phyloP scores from a whole-genome alignment of 495 filamentous ascomycete genomes.

The Talaromyces liani region DNA sequence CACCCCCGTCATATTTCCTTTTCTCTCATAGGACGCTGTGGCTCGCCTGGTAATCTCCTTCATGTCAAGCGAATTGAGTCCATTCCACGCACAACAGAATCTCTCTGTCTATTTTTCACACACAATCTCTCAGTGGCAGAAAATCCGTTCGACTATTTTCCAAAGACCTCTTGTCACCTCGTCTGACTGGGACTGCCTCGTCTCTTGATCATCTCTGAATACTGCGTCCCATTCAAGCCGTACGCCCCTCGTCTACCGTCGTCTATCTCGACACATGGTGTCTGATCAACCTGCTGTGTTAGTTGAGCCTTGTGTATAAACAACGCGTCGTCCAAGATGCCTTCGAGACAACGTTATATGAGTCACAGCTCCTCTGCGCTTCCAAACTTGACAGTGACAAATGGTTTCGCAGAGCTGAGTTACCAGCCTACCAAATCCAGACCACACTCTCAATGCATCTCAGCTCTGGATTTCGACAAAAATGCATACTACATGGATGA shows the following conservation, averaged over 20 bases:
- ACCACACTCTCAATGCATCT: not conserved
- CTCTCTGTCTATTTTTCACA: not conserved
- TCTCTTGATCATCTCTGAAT: not conserved
- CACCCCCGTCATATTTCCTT: not conserved
- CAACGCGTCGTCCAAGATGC: not conserved
- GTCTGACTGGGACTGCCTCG: not conserved
- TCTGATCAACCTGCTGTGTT: not conserved
- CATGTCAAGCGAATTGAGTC: not conserved
- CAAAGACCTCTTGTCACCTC: not conserved
- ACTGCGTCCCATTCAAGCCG: not conserved
- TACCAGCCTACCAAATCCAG: not conserved
- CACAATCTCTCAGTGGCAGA: not conserved
- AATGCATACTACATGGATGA: not conserved
- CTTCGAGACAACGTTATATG: not conserved
- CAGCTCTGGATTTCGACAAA: not conserved
- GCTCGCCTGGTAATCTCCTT: not conserved
- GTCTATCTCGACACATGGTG: not conserved
- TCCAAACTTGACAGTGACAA: not conserved
- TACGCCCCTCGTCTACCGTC: not conserved
- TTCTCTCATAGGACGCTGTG: not conserved
- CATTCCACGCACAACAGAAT: not conserved
- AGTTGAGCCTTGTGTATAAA: not conserved
- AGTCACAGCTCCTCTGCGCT: slow-evolving; percentile 3
- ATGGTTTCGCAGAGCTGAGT: not conserved
- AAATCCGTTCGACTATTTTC: not conserved